Base-by-base conservation (phyloP, 2,329 filamentous ascomycete genomes). In the Hirsutella thompsonii region DNA sequence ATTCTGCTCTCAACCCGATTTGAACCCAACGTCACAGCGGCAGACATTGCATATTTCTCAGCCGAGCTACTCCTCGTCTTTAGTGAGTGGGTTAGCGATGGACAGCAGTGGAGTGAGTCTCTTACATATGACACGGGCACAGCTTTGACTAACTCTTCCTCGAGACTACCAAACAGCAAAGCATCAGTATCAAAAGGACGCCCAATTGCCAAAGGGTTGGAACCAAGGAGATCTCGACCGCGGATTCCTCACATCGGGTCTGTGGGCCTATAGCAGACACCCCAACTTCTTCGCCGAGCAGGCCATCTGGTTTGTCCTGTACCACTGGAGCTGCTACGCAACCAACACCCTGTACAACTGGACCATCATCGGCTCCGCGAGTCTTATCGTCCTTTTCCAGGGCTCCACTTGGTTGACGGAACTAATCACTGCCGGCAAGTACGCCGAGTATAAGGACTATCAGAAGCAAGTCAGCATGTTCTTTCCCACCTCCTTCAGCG, bases 281-380 rank as follows among this genome's bases (percentile, higher is more conserved):
- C 92, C 92, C 37, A 98, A 98, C 61, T 98, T 96, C 55, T 78
- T 84, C 5, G 86, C 85, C 5, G 92, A 98, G 63, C 92, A 96
- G 63, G 69, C 79, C 23, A 79, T 96, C 52, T 98, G 92, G 92
- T 70, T 94, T 41, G 66, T 79, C 8, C 62, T 96, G 40, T 96
- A 96, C 60, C 76, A 86, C 54, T 98, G 90, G 92, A 78, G 75
- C 49, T 90, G 83, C 60, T 82, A 77, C 56, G 74, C 79, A 41
- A 84, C 81, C 26, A 73, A 79, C 42, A 77, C 70, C 2, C 67
- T 81, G 34, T 80, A 81, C 57, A 90, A 83, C 61, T 98, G 89
- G 86, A 79, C 83, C 1, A 76, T 75, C 38, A 57, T 76, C 9
- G 92, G 90, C 8, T 72, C 81, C 0, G 54, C 81, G 4, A 67